Conservation (phyloP, 1,284 basidiomycete genomes). For the Phylloboletellus chloephorus region DNA sequence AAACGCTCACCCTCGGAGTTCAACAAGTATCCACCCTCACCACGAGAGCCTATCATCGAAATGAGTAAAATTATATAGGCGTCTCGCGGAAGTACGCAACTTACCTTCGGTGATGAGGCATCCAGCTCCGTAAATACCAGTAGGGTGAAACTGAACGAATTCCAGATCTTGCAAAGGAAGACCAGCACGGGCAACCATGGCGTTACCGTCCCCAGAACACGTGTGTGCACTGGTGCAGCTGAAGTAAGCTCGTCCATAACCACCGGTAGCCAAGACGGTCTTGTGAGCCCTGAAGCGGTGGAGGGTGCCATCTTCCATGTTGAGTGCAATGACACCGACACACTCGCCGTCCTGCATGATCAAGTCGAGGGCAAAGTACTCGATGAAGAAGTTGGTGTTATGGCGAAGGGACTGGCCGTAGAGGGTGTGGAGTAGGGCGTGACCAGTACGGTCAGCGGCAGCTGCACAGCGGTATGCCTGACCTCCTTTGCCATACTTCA, state of each 20-base stretch:
- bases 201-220: slow-evolving; percentile 98
- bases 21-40: slow-evolving; percentile 98
- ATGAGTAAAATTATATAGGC: slow-evolving; percentile 1
- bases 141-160: slow-evolving; percentile 99
- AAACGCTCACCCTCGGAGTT: slow-evolving; percentile 99
- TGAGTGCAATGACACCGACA: slow-evolving; percentile 97
- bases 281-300: slow-evolving; percentile 99
- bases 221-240: slow-evolving; percentile 99
- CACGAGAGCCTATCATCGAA: slow-evolving; percentile 75
- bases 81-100: slow-evolving; percentile 4
- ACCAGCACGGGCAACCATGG: slow-evolving; percentile 96
- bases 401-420: slow-evolving; percentile 99
- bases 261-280: slow-evolving; percentile 97
- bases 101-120: slow-evolving; percentile 97
- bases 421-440: slow-evolving; percentile 97
- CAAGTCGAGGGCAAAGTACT: slow-evolving; percentile 97
- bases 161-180: slow-evolving; percentile 96
- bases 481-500: slow-evolving; percentile 97
- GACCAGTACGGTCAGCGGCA: slow-evolving; percentile 97
- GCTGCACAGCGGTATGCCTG: slow-evolving; percentile 99
- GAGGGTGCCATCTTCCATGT: slow-evolving; percentile 99
- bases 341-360: slow-evolving; percentile 99
- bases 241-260: slow-evolving; percentile 98
- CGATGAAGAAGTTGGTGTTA: slow-evolving; percentile 99
- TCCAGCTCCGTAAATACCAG: slow-evolving; percentile 98